A percentile compares a stretch with the other conserved stretches of the same genome.
phyloP scores from a whole-genome alignment of 345 rosid species.

The Aquilaria sinensis region DNA sequence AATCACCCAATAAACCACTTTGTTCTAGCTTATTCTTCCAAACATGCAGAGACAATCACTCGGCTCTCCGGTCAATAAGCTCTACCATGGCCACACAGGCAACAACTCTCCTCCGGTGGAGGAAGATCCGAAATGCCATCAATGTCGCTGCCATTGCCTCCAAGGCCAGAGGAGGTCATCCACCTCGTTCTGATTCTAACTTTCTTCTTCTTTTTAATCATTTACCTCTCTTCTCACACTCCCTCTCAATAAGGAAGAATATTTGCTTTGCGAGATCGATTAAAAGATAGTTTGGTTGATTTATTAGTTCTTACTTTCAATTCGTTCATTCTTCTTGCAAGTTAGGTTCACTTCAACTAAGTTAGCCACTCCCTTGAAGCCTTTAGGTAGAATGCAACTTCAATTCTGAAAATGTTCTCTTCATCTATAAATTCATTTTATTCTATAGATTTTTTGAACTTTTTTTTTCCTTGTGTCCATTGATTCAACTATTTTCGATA shows the following conservation, averaged over 20 bases:
- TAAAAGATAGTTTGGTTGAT: no score
- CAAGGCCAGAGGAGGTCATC: no score
- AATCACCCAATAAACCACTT: no score
- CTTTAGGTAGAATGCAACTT: slow-evolving; percentile 57
- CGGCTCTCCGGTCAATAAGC: background rate
- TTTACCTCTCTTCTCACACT: no score
- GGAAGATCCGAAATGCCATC: slow-evolving; percentile 28
- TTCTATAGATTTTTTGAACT: background rate
- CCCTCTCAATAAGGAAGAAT: slow-evolving; percentile 55
- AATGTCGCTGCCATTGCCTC: slow-evolving; percentile 24
- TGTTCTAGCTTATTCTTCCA: background rate
- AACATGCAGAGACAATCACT: background rate
- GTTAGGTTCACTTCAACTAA: slow-evolving; percentile 71
- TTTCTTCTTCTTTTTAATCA: no score
- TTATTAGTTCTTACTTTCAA: background rate
- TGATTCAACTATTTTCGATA: slow-evolving; percentile 34
- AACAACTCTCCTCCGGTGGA: slow-evolving; percentile 22
- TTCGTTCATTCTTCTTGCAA: slow-evolving; percentile 27
- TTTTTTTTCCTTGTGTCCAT: slow-evolving; percentile 2
- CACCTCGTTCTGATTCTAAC: no score
- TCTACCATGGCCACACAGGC: slow-evolving; percentile 36
- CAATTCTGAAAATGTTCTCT: background rate
- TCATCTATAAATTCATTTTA: background rate
- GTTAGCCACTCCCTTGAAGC: slow-evolving; percentile 37
- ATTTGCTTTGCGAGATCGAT: no score